phyloP scores from a whole-genome alignment of 2,329 filamentous ascomycete species.

The Cytospora piceicola region DNA sequence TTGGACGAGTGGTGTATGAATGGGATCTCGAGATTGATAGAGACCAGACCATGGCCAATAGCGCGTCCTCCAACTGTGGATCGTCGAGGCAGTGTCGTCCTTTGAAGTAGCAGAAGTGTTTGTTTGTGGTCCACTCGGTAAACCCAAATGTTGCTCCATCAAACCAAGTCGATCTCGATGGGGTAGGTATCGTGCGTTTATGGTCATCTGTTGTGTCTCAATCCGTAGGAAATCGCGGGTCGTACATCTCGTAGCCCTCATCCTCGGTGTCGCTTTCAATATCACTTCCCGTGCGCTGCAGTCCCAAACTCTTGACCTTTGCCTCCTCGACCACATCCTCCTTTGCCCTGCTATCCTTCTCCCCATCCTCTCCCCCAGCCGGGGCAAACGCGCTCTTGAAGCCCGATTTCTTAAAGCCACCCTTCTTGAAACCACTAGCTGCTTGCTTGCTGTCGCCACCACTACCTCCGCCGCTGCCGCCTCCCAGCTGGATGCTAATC shows the following conservation, averaged over 20 bases:
- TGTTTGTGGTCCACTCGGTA: neutral
- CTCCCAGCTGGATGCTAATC: constrained; percentile 67
- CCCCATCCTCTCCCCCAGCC: constrained; percentile 50
- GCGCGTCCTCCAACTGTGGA: neutral
- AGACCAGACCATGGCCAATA: neutral
- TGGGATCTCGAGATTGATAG: neutral
- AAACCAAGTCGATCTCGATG: neutral
- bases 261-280: constrained; percentile 69
- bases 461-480: constrained; percentile 37
- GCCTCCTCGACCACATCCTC: constrained; percentile 34
- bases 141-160: neutral
- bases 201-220: constrained; percentile 43
- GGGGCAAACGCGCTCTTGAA: constrained; percentile 77
- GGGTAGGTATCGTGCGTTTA: neutral
- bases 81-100: neutral
- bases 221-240: constrained; percentile 63
- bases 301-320: constrained; percentile 35
- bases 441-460: constrained; percentile 35
- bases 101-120: neutral
- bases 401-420: constrained; percentile 79
- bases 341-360: constrained; percentile 38
- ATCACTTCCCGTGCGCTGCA: constrained; percentile 10
- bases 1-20: constrained; percentile 38
- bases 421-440: constrained; percentile 64
- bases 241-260: constrained; percentile 72